Conservation (phyloP, 192 early-diverging fungal species). For the Gaertneriomyces semiglobifer region DNA sequence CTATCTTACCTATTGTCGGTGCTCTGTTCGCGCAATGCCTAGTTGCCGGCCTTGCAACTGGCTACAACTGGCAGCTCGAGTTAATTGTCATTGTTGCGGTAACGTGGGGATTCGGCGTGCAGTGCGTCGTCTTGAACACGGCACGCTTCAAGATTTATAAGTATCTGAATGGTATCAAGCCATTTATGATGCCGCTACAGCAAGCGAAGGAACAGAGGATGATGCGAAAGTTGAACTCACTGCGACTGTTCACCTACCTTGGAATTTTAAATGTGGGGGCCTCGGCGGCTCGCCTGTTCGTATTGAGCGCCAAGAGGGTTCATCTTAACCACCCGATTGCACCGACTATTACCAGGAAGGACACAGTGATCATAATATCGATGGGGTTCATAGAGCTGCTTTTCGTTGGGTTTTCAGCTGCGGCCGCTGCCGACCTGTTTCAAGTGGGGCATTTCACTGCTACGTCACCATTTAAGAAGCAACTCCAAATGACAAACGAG, state of each 20-base stretch:
- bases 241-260: neutral
- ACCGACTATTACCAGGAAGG: neutral
- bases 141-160: neutral
- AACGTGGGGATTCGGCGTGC: neutral
- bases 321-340: neutral
- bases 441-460: neutral
- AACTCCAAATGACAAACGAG: neutral
- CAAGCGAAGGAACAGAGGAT: neutral
- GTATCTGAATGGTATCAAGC: neutral
- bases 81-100: neutral
- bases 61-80: neutral
- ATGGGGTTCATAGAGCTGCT: neutral
- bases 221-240: neutral
- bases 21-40: neutral
- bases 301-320: neutral
- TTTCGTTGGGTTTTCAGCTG: neutral
- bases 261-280: neutral
- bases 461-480: neutral
- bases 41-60: neutral
- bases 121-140: neutral
- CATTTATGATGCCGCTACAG: neutral
- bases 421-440: neutral
- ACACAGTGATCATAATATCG: neutral
- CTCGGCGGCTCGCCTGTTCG: neutral
- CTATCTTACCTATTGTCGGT: neutral